A percentile compares a stretch with the other conserved stretches of the same genome.
phyloP scores from a whole-genome alignment of 1,139 yeast species.

The Geotrichum reessii region DNA sequence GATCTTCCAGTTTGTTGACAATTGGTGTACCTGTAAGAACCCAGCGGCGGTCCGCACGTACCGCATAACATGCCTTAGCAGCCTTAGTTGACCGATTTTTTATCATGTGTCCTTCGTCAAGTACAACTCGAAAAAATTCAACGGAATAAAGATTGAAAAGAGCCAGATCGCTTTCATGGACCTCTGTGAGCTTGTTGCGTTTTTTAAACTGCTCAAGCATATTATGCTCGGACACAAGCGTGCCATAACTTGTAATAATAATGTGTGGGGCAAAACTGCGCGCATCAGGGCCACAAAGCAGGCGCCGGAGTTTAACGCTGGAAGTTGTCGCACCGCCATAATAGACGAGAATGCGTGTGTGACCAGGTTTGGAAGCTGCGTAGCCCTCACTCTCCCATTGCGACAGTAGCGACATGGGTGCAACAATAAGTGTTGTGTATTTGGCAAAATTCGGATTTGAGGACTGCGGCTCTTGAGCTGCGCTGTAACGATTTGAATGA shows the following conservation, averaged over 20 bases:
- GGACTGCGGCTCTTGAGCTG: constrained; percentile 16
- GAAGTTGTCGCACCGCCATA: constrained; percentile 57
- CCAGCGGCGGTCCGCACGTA: constrained; percentile 71
- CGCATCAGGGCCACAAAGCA: constrained; percentile 38
- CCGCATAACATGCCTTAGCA: constrained; percentile 67
- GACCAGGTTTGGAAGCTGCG: constrained; percentile 41
- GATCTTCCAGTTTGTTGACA: constrained; percentile 79
- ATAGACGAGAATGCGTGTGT: constrained; percentile 44
- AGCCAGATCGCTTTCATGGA: constrained; percentile 22
- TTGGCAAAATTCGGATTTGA: constrained; percentile 48
- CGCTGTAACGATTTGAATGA: constrained; percentile 39
- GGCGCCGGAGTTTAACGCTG: constrained; percentile 41
- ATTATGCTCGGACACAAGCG: constrained; percentile 68
- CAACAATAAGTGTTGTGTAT: constrained; percentile 70
- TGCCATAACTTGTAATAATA: constrained; percentile 82
- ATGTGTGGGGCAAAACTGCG: constrained; percentile 56
- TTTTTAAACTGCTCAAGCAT: constrained; percentile 22
- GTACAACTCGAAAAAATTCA: constrained; percentile 67
- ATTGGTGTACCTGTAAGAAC: constrained; percentile 92
- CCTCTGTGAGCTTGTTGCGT: constrained; percentile 15
- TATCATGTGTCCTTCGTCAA: constrained; percentile 92
- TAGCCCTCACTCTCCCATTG: constrained; percentile 86
- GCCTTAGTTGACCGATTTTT: constrained; percentile 76
- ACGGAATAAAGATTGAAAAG: constrained; percentile 61
- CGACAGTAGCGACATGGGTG: constrained; percentile 82